These are phyloP conservation scores for Silene uniflora DNA, from an alignment of 148 eudicot genomes.

Conservation along the genomic window DNA sequence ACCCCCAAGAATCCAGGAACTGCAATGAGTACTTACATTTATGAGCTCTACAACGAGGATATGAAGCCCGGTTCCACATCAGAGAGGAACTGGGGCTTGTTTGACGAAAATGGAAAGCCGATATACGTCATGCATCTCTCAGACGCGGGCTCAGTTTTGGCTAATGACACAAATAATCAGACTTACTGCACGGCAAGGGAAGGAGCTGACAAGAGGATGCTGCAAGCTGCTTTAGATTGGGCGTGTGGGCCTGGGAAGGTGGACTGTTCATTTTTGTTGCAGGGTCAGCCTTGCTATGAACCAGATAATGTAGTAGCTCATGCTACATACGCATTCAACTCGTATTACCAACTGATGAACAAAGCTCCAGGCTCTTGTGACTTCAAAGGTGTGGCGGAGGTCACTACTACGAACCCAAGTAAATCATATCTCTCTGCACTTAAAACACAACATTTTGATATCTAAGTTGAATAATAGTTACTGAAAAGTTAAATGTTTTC, in stretches of 20 bases:
- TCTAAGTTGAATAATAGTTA: neutral
- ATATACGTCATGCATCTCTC: slow-evolving; percentile 50
- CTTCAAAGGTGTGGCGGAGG: slow-evolving; percentile 80
- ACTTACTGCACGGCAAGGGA: slow-evolving; percentile 65
- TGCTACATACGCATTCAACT: slow-evolving; percentile 69
- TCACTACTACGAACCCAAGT: slow-evolving; percentile 84
- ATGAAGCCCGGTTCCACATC: slow-evolving; percentile 58
- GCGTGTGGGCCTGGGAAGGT: slow-evolving; percentile 96
- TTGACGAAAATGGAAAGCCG: slow-evolving; percentile 58
- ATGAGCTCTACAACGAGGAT: slow-evolving; percentile 86
- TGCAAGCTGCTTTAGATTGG: slow-evolving; percentile 95
- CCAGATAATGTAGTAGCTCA: slow-evolving; percentile 68
- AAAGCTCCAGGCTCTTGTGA: slow-evolving; percentile 59
- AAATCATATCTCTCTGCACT: slow-evolving; percentile 1
- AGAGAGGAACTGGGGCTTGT: slow-evolving; percentile 87
- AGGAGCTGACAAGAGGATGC: slow-evolving; percentile 67
- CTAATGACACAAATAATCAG: slow-evolving; percentile 67
- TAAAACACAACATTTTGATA: too few species aligned
- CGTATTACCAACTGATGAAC: slow-evolving; percentile 60
- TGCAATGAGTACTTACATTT: slow-evolving; percentile 69
- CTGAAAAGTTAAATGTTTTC: neutral
- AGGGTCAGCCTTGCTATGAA: slow-evolving; percentile 75
- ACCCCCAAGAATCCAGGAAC: slow-evolving; percentile 80
- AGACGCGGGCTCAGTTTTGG: slow-evolving; percentile 48
- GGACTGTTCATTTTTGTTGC: slow-evolving; percentile 56